Evolutionary conservation across 2,329 filamentous ascomycete genomes (phyloP).

Genomic region (Epichloe gansuensis): DNA sequence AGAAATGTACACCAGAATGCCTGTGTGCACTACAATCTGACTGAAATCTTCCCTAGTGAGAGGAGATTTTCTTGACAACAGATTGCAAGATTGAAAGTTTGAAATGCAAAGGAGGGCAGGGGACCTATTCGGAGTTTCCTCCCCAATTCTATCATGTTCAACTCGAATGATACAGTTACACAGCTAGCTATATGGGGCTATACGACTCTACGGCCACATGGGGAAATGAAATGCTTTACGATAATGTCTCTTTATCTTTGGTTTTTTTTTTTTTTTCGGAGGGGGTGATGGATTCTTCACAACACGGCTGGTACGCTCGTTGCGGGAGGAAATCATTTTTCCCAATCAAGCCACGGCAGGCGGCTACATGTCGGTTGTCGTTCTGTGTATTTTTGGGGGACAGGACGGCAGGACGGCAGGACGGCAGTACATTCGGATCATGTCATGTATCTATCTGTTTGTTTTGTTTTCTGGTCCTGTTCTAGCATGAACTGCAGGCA

Average conservation of each 20-base stretch:
- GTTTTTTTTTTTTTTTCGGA: neutral
- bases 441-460: neutral
- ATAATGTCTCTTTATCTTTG: slow-evolving; percentile 4
- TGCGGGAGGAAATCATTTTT: neutral
- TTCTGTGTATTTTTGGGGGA: neutral
- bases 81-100: neutral
- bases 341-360: neutral
- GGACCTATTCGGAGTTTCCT: neutral
- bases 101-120: neutral
- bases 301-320: slow-evolving; percentile 4
- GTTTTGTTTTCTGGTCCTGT: neutral
- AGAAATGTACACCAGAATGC: neutral
- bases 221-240: slow-evolving; percentile 4
- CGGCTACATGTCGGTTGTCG: neutral
- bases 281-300: neutral
- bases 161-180: neutral
- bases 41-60: neutral
- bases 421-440: neutral
- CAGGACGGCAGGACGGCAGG: neutral
- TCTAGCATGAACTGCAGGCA: neutral
- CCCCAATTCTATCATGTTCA: neutral
- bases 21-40: neutral
- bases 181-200: neutral
- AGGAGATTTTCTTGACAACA: neutral
- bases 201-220: neutral